Base-by-base conservation (phyloP, 192 early-diverging fungal species). In the Coemansia sp. region DNA sequence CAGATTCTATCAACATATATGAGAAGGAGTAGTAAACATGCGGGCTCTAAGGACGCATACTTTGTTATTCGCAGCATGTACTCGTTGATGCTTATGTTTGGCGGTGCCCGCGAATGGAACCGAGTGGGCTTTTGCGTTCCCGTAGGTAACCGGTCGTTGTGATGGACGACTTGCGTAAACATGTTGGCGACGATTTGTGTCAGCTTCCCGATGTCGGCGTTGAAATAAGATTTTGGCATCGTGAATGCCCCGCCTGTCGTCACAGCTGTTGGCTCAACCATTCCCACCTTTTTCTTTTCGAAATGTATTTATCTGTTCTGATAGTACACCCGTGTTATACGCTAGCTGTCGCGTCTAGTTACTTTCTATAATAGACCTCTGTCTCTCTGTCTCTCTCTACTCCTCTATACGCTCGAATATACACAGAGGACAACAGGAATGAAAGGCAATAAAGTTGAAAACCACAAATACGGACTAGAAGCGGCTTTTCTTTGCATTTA, bases 1-100 rank as follows among this genome's bases (percentile, higher is more conserved):
- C 94, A 94, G 5, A 94, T 85, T 72, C 92, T 82, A 74, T 99
- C 97, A 59, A 99, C 93, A 65, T 95, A 99, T 33, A 99, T 89
- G 4, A 99, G 80, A 33, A 98, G 74, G 33, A 95, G 86, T 5
- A 99, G 73, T 13, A 99, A 67, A 68, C 93, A 95, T 8, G 93
- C 86, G 15, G 88, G 85, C 73, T 99, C 96, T 17, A 97, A 72
- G 41, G 91, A 88, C 38, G 94, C 93, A 75, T 95, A 98, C 75
- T 91, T 93, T 59, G 95, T 86, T 46, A 98, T 92, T 29, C 97
- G 89, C 35, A 86, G 78, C 61, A 99, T 75, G 71, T 99, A 99
- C 60, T 98, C 97, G 63, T 67, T 63, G 9, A 99, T 85, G 19
- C 87, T 85, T 59, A 99, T 98, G 60, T 84, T 81, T 20, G 97